Conservation (phyloP, 805 yeast species). For the Wickerhamomyces kurtzmanii region DNA sequence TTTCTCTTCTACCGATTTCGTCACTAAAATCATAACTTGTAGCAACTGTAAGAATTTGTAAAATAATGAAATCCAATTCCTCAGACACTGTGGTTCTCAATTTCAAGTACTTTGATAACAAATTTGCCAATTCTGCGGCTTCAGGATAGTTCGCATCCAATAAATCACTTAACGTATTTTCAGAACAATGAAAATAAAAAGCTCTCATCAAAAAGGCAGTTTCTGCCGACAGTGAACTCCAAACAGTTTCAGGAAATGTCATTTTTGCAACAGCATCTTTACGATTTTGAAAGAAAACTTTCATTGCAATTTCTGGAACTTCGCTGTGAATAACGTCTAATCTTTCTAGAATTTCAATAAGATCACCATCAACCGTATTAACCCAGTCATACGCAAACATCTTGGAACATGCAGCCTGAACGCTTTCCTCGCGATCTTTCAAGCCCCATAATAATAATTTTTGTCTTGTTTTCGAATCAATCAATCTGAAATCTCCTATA, state of each 20-base stretch:
- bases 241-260: slow-evolving; percentile 51
- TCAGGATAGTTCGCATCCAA: slow-evolving; percentile 74
- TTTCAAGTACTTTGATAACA: slow-evolving; percentile 45
- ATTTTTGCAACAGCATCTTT: slow-evolving; percentile 54
- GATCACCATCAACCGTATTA: slow-evolving; percentile 53
- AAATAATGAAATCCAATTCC: slow-evolving; percentile 63
- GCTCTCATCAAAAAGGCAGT: slow-evolving; percentile 62
- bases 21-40: slow-evolving; percentile 77
- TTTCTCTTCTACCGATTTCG: slow-evolving; percentile 78
- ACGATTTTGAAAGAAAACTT: slow-evolving; percentile 48
- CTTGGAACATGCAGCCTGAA: slow-evolving; percentile 59
- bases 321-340: slow-evolving; percentile 61
- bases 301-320: slow-evolving; percentile 60
- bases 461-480: slow-evolving; percentile 50
- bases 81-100: slow-evolving; percentile 37
- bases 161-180: slow-evolving; percentile 37
- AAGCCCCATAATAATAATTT: slow-evolving; percentile 75
- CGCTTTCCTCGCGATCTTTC: slow-evolving; percentile 72
- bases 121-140: slow-evolving; percentile 56
- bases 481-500: slow-evolving; percentile 49
- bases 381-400: slow-evolving; percentile 72
- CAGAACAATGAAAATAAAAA: slow-evolving; percentile 55
- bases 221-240: slow-evolving; percentile 67
- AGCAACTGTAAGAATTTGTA: slow-evolving; percentile 62
- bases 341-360: slow-evolving; percentile 61